Conservation (phyloP, 2,329 filamentous ascomycete species). For the Byssothecium circinans region DNA sequence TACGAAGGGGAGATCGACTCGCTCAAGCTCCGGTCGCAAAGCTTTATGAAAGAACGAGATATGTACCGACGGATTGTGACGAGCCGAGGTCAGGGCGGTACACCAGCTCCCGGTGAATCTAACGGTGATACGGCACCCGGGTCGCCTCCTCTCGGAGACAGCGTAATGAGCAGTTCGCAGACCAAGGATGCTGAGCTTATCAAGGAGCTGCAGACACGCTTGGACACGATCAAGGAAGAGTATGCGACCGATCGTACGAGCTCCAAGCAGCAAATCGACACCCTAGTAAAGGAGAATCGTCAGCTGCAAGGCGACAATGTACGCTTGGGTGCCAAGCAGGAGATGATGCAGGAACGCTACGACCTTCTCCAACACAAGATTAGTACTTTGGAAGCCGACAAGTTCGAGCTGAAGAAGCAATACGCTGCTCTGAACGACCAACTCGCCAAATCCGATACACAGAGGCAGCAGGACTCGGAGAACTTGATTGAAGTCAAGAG, state of each 20-base stretch:
- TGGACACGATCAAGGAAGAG: conserved; percentile 87
- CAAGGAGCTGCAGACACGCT: conserved; percentile 84
- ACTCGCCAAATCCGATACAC: conserved; percentile 85
- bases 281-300: conserved; percentile 78
- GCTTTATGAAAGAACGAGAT: conserved; percentile 92
- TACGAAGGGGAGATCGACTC: conserved; percentile 84
- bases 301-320: conserved; percentile 80
- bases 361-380: conserved; percentile 91
- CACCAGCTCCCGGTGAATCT: conserved; percentile 64
- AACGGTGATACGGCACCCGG: conserved; percentile 55
- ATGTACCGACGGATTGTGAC: conserved; percentile 96
- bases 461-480: conserved; percentile 87
- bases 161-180: conserved; percentile 36
- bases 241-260: conserved; percentile 78
- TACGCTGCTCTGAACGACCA: conserved; percentile 75
- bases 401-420: conserved; percentile 81
- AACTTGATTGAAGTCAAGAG: conserved; percentile 86
- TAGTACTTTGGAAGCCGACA: conserved; percentile 79
- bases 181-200: conserved; percentile 70
- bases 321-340: conserved; percentile 76
- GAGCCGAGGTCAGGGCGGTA: conserved; percentile 66
- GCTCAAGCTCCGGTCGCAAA: conserved; percentile 81
- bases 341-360: conserved; percentile 78
- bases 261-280: conserved; percentile 81
- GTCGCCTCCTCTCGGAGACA: conserved; percentile 48